Evolutionary conservation across 164 flowering plant species (phyloP).

Genomic region (Vitis rotundifolia): DNA sequence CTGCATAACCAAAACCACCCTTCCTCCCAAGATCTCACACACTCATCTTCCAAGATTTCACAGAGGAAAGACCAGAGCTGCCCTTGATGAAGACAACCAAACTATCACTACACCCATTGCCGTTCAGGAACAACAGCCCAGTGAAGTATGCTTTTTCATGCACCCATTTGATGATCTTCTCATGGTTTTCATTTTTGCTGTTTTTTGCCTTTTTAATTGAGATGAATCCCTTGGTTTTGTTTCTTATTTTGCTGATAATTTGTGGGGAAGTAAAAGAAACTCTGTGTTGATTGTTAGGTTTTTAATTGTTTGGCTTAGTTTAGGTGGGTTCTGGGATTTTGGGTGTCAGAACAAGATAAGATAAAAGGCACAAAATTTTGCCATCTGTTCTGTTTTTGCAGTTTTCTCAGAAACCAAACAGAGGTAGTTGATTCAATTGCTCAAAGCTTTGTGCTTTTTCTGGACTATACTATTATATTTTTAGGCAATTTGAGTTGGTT

Average conservation of each 20-base stretch:
- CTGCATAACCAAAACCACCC: conserved; percentile 3
- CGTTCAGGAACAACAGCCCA: conserved; percentile 23
- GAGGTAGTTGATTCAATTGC: not conserved
- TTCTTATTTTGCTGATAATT: no score
- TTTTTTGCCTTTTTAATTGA: no score
- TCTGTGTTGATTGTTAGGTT: no score
- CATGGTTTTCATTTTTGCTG: not conserved
- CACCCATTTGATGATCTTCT: not conserved
- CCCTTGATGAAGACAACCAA: conserved; percentile 35
- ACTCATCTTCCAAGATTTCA: conserved; percentile 10
- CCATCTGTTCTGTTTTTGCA: no score
- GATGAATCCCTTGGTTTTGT: no score
- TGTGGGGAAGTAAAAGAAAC: no score
- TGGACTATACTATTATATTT: not conserved
- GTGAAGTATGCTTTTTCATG: conserved; percentile 3
- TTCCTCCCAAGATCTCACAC: not conserved
- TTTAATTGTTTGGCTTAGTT: not conserved
- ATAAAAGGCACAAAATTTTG: no score
- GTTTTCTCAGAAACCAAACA: not conserved
- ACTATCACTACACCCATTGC: conserved; percentile 14
- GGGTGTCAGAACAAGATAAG: no score
- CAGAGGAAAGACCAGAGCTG: conserved; percentile 28
- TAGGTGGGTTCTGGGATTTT: not conserved
- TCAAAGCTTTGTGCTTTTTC: not conserved
- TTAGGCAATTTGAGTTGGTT: not conserved